Base-by-base conservation (phyloP, 2,329 filamentous ascomycete genomes). In the Fusarium aywerte region DNA sequence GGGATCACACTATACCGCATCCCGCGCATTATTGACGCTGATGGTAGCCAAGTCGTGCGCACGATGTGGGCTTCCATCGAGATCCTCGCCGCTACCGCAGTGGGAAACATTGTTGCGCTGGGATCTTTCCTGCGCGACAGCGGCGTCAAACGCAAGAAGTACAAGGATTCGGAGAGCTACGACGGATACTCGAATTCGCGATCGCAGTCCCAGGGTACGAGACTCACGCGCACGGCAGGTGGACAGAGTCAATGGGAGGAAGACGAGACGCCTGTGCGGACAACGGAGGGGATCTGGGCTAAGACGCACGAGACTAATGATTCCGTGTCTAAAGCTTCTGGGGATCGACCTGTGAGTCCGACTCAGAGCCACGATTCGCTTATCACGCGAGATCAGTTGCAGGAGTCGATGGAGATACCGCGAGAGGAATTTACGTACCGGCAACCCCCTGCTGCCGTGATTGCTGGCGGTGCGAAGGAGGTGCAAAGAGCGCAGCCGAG, bases 61-160 rank as follows among this genome's bases (percentile, higher is more conserved):
- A 95, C 93, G 0, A 86, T 97, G 15, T 86, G 94, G 73, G 94
- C 94, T 1, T 97, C 93, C 0, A 83, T 95, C 7, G 94, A 97
- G 75, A 91, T 97, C 12, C 84, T 97, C 1, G 92, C 93, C 20
- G 93, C 94, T 3, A 91, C 93, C 0, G 87, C 88, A 0, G 92
- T 96, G 2, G 92, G 93, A 13, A 97, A 97, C 76, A 89, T 90
- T 3, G 85, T 97, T 21, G 91, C 97, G 2, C 87, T 97, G 1
- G 94, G 94, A 5, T 96, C 93, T 0, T 97, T 97, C 75, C 87
- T 97, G 15, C 87, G 94, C 9, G 94, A 97, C 76, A 87, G 92
- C 55, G 94, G 94, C 29, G 83, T 92, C 40, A 97, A 97, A 82
- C 96, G 94, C 78, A 85, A 84, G 58, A 94, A 92, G 76, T 97